Conservation (phyloP, 768 basidiomycete genomes). For the Scleroderma citrinum region DNA sequence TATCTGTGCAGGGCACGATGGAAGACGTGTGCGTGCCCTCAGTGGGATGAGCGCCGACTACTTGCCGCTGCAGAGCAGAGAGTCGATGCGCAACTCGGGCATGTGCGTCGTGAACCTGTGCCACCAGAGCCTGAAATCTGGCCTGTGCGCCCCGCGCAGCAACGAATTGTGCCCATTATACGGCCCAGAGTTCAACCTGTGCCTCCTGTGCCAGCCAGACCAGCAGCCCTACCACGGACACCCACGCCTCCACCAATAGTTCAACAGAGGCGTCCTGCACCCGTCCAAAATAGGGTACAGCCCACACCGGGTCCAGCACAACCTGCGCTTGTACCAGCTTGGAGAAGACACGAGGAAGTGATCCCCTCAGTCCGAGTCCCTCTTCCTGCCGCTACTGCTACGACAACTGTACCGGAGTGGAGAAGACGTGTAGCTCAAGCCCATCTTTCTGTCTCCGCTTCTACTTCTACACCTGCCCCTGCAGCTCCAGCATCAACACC, state of each 20-base stretch:
- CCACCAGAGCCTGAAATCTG: background rate
- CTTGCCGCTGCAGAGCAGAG: slow-evolving; percentile 39
- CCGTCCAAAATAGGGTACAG: background rate
- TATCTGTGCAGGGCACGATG: slow-evolving; percentile 49
- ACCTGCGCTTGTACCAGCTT: too few species aligned
- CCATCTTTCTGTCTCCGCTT: too few species aligned
- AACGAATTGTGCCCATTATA: background rate
- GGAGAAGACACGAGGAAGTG: too few species aligned
- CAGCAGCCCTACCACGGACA: background rate
- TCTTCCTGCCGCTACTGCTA: too few species aligned
- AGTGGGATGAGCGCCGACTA: slow-evolving; percentile 53
- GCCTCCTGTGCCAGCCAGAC: background rate
- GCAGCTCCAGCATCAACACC: background rate
- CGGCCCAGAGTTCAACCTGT: background rate
- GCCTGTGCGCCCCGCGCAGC: background rate
- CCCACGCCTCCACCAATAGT: background rate
- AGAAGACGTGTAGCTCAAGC: too few species aligned
- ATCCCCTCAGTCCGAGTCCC: too few species aligned
- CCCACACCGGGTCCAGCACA: too few species aligned
- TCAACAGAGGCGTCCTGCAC: background rate
- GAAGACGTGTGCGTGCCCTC: slow-evolving; percentile 59
- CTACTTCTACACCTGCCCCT: background rate
- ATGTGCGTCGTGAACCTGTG: slow-evolving; percentile 13
- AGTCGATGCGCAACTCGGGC: slow-evolving; percentile 35
- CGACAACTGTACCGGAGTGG: too few species aligned